Evolutionary conservation across 1,284 basidiomycete species (phyloP).

Genomic region (Sporisorium exsertum): DNA sequence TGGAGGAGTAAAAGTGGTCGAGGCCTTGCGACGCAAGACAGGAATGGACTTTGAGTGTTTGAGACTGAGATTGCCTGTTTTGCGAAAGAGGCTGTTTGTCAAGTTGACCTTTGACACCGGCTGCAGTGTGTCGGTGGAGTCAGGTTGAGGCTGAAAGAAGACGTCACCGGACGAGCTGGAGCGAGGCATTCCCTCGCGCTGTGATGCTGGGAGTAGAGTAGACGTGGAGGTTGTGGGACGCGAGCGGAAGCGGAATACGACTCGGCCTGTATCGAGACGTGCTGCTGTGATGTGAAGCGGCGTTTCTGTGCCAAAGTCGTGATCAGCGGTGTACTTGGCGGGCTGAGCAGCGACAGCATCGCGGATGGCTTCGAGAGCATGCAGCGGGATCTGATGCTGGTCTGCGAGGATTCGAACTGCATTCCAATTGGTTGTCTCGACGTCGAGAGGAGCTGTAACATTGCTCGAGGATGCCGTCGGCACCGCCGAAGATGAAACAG

Average conservation of each 20-base stretch:
- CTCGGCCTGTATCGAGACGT: constrained; percentile 45
- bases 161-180: constrained; percentile 47
- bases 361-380: constrained; percentile 24
- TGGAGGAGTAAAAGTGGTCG: constrained; percentile 16
- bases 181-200: constrained; percentile 36
- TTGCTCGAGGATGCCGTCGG: not conserved
- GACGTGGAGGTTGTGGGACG: constrained; percentile 5
- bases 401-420: constrained; percentile 58
- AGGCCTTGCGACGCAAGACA: constrained; percentile 45
- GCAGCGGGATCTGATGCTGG: constrained; percentile 53
- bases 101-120: constrained; percentile 7
- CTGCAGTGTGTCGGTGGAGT: constrained; percentile 3
- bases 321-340: constrained; percentile 2
- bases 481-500: constrained; percentile 5
- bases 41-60: constrained; percentile 55
- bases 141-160: constrained; percentile 14
- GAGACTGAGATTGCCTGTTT: constrained; percentile 44
- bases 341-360: constrained; percentile 15
- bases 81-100: constrained; percentile 36
- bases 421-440: constrained; percentile 64
- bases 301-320: constrained; percentile 56
- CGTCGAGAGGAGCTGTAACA: constrained; percentile 30
- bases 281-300: constrained; percentile 54
- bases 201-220: not conserved
- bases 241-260: constrained; percentile 55